phyloP scores from a whole-genome alignment of 495 filamentous ascomycete species.

The Aspergillus funiculosus region DNA sequence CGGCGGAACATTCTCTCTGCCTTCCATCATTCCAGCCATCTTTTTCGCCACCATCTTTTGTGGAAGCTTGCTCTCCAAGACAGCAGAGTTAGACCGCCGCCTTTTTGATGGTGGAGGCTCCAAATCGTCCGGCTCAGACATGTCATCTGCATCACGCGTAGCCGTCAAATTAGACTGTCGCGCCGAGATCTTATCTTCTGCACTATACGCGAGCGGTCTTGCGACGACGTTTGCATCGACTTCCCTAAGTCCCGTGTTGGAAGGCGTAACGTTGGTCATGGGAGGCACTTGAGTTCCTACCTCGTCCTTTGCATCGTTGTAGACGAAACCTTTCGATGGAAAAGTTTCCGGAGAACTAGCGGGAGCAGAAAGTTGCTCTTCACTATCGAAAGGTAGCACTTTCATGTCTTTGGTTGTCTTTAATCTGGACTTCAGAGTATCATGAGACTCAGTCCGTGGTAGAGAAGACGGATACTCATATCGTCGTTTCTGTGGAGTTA shows the following conservation, averaged over 20 bases:
- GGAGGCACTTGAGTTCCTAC: constrained; percentile 35
- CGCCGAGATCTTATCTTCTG: constrained; percentile 15
- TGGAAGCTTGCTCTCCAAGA: constrained; percentile 35
- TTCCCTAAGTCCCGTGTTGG: constrained; percentile 50
- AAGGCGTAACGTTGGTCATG: constrained; percentile 31
- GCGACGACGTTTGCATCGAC: constrained; percentile 49
- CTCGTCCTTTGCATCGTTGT: constrained; percentile 41
- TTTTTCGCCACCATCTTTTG: constrained; percentile 43
- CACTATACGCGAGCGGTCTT: constrained; percentile 30
- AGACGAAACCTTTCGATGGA: constrained; percentile 39
- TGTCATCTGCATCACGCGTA: constrained; percentile 16
- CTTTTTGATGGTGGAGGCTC: constrained; percentile 49
- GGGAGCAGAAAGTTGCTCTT: constrained; percentile 21
- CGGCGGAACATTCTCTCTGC: constrained; percentile 55
- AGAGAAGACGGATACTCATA: constrained; percentile 73
- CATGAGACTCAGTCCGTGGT: constrained; percentile 70
- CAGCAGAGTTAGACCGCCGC: constrained; percentile 40
- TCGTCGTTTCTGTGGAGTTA: constrained; percentile 70
- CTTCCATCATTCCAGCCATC: constrained; percentile 45
- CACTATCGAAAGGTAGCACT: constrained; percentile 32
- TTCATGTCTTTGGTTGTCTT: constrained; percentile 39
- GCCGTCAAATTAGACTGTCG: constrained; percentile 19
- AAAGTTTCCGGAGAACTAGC: constrained; percentile 26
- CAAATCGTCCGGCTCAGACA: constrained; percentile 32
- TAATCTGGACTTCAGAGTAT: constrained; percentile 56